Percentiles rank a stretch among this genome's conserved stretches.
Evolutionary conservation across 2,329 filamentous ascomycete species (phyloP).

Genomic region (Chrysoporthe puriensis): DNA sequence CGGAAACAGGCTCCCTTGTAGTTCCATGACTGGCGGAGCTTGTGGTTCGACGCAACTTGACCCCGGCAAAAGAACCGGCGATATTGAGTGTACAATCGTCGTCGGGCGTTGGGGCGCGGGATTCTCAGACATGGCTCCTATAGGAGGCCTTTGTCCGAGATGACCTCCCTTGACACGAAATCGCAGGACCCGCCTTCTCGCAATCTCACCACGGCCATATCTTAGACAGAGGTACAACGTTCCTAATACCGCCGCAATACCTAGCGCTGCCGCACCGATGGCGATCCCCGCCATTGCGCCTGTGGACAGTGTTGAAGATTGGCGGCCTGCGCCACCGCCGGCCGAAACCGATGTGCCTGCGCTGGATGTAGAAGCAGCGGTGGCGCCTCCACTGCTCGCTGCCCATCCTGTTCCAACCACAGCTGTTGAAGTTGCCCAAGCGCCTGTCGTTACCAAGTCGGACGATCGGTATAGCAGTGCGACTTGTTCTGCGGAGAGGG

Average conservation of each 20-base stretch:
- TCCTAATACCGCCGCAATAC: neutral
- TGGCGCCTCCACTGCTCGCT: neutral
- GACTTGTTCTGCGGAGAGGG: slow-evolving; percentile 18
- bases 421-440: neutral
- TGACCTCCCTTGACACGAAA: neutral
- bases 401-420: neutral
- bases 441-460: slow-evolving; percentile 14
- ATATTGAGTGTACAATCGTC: neutral
- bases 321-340: neutral
- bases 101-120: neutral
- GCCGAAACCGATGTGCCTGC: neutral
- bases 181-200: neutral
- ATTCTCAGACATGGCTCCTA: neutral
- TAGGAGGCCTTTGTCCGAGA: neutral
- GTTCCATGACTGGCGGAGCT: neutral
- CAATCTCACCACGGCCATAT: slow-evolving; percentile 1
- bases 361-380: neutral
- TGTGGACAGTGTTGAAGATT: slow-evolving; percentile 11
- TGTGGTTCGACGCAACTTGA: neutral
- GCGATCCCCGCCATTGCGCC: slow-evolving; percentile 23
- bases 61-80: no score
- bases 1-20: neutral
- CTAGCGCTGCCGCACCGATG: slow-evolving; percentile 19
- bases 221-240: slow-evolving; percentile 20
- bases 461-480: slow-evolving; percentile 19